A percentile compares a stretch with the other conserved stretches of the same genome.
Evolutionary conservation across 768 basidiomycete species (phyloP).

Genomic region (Leucosporidium scottii): DNA sequence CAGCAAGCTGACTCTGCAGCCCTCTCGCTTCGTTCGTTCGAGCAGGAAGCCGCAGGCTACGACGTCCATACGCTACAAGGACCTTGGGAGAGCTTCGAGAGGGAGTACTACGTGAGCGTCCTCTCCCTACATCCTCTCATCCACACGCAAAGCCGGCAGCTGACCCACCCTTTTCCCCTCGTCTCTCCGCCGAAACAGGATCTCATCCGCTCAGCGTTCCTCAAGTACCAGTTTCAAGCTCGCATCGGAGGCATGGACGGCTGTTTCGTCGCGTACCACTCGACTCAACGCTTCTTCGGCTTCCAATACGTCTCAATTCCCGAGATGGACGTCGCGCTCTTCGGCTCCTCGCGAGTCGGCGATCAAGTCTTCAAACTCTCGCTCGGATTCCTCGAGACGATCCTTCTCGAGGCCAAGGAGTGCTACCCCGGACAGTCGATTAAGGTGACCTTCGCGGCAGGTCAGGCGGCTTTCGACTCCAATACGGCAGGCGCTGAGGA

Average conservation of each 20-base stretch:
- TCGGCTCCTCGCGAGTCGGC: constrained; percentile 59
- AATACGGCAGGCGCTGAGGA: neutral
- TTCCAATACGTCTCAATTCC: constrained; percentile 84
- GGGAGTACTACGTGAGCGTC: constrained; percentile 62
- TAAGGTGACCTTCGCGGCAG: constrained; percentile 16
- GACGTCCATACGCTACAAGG: constrained; percentile 61
- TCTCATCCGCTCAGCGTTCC: constrained; percentile 82
- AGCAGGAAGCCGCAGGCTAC: constrained; percentile 59
- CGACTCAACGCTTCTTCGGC: constrained; percentile 71
- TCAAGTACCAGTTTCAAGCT: constrained; percentile 95
- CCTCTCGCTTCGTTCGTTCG: neutral
- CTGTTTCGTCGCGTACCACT: constrained; percentile 48
- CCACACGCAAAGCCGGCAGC: too few species aligned
- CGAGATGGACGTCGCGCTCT: constrained; percentile 80
- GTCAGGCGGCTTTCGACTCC: neutral
- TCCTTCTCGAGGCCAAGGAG: constrained; percentile 52
- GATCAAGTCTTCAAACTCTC: constrained; percentile 69
- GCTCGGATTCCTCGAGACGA: constrained; percentile 59
- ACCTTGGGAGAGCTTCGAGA: constrained; percentile 69
- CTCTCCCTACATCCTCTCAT: too few species aligned
- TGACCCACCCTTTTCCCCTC: too few species aligned
- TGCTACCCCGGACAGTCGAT: constrained; percentile 21
- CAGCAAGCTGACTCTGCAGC: constrained; percentile 1
- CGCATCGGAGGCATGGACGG: constrained; percentile 98
- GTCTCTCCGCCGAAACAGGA: constrained; percentile 46